Conservation (phyloP, 306 rosid genomes). For the Rosa rugosa region DNA sequence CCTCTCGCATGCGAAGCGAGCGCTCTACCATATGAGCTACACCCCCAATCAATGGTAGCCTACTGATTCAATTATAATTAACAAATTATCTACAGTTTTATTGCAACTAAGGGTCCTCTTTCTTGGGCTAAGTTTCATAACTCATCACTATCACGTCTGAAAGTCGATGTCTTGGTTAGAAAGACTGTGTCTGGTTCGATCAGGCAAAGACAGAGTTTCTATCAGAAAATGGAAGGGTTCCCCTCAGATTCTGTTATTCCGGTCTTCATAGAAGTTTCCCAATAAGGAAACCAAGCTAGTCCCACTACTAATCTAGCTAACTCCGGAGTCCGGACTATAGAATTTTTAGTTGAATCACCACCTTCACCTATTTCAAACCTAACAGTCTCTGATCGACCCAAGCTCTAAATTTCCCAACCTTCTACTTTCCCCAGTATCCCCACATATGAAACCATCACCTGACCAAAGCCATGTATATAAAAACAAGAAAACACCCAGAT, state of each 20-base stretch:
- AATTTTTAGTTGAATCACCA: not conserved
- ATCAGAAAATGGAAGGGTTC: not conserved
- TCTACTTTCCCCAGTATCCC: not conserved
- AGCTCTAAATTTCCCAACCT: not conserved
- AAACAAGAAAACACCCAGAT: not conserved
- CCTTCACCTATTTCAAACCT: not conserved
- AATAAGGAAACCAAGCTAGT: not conserved
- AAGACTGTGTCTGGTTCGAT: no score
- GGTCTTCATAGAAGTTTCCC: not conserved
- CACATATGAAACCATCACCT: not conserved
- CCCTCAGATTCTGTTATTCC: not conserved
- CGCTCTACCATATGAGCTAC: conserved; percentile 80
- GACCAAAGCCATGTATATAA: not conserved
- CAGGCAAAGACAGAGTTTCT: not conserved
- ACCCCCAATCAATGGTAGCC: no score
- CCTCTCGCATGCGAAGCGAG: conserved; percentile 80
- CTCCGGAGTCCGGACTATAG: no score
- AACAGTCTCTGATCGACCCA: not conserved
- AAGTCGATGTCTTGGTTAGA: not conserved
- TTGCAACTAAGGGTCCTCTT: no score
- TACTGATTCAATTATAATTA: no score
- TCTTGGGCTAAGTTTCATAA: no score
- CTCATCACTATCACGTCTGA: not conserved
- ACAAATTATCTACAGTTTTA: no score
- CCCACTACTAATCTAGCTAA: no score